Base-by-base conservation (phyloP, 2,329 filamentous ascomycete species). In the Fusarium annulatum region DNA sequence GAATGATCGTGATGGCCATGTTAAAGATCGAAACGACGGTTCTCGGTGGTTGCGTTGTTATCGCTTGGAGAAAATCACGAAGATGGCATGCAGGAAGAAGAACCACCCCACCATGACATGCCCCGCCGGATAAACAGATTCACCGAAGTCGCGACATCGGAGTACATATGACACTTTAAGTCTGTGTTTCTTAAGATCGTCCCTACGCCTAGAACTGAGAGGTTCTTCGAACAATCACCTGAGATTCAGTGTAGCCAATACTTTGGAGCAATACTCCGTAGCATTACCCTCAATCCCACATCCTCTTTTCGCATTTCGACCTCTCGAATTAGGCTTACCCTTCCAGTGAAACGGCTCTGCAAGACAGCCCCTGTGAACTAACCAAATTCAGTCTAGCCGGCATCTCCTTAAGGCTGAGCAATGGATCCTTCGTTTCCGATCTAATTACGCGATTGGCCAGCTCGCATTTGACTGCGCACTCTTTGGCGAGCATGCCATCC, bases 1-100 rank as follows among this genome's bases (percentile, higher is more conserved):
- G 76, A 77, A 82, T 79, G 48, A 82, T 72, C 19, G 77, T 79
- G 72, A 52, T 60, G 14, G 5, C 18, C 57, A 60, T 60, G 34
- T 52, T 18, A 9, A 46, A 46, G 28, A 45, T 34, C 18, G 1
- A 18, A 11, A 30, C 28, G 9, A 15, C 18, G 12, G 14, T 57
- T 34, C n/a, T 34, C 7, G 2, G 23, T 53, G 34, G 14, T 28
- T 38, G 51, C 51, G 51, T 53, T 38, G 33, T 53, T 36, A 26
- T 52, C 49, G n/a, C 15, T 38, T 53, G 23, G 34, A 53, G 33
- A 53, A 38, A 53, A 36, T 28, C 34, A 53, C 4, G 14, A 14
- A 38, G 18, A 53, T 38, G 33, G 23, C 14, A 53, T 26, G 23
- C 34, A 38, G 14, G 33, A 28, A 18, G n/a, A 28, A 53, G 18